Base-by-base conservation (phyloP, 495 filamentous ascomycete species). In the Glonium stellatum region DNA sequence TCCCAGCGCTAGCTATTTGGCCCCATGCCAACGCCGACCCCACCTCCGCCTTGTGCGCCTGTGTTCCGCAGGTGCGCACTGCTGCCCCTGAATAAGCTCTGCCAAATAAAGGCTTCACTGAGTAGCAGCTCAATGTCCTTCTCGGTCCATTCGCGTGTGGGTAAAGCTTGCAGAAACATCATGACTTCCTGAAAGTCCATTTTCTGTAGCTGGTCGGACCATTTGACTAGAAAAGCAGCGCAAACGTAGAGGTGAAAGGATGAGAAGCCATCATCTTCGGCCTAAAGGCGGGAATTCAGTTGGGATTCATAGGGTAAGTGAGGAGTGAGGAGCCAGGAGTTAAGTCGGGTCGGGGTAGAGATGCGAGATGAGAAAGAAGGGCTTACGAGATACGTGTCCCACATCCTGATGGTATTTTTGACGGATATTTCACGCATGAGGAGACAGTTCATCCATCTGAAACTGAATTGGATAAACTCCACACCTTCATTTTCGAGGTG, bases 401-500 rank as follows among this genome's bases (percentile, higher is more conserved):
- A 98, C 93, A 98, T 98, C 62, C 93, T 79, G 64, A 97, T 96
- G 0, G 89, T 96, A 67, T 96, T 97, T 72, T 84, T 88, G 42
- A 98, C 90, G 71, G 86, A 95, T 60, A 98, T 87, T 73, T 98
- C 93, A 61, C 93, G 81, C 93, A 98, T 98, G 64, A 98, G 77
- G 60, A 98, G 80, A 69, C 93, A 98, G 67, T 98, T 98, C 93
- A 98, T 97, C 93, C 93, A 98, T 59, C 93, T 82, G 71, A 98
- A 98, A 71, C 90, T 95, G 70, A 98, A 98, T 70, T 98, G 93
- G 72, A 98, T 97, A 66, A 98, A 98, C 71, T 98, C 95, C 27
- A 98, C 90, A 11, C 88, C 86, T 70, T 97, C 89, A 22, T 80
- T 80, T 67, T 95, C 89, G 18, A 98, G 78, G 69, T 98, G 93